Percentiles rank a stretch among this genome's conserved stretches.
Evolutionary conservation across 106 monocot species (phyloP).

Genomic region (Vanilla planifolia): DNA sequence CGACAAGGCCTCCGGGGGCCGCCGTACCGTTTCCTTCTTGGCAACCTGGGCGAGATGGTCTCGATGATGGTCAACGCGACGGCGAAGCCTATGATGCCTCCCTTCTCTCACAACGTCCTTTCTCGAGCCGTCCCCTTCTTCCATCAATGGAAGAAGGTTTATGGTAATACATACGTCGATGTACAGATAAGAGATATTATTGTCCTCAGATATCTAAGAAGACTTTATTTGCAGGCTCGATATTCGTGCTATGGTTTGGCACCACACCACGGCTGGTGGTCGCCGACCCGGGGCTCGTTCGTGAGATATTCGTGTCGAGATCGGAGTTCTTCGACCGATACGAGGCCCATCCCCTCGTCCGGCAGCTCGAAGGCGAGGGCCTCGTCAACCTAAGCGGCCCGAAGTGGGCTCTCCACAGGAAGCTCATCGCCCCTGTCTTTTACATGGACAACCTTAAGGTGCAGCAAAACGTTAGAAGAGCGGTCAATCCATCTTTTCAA

Average conservation of each 20-base stretch:
- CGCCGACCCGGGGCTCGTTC: conserved; percentile 84
- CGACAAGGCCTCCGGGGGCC: conserved; percentile 69
- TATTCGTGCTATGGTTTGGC: conserved; percentile 89
- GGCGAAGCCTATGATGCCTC: conserved; percentile 42
- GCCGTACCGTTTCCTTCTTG: conserved; percentile 57
- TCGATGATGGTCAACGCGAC: conserved; percentile 55
- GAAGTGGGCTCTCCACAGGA: conserved; percentile 85
- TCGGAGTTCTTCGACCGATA: conserved; percentile 72
- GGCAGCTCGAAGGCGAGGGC: conserved; percentile 92
- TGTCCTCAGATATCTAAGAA: not conserved
- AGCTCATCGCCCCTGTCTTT: conserved; percentile 74
- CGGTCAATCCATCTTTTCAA: not conserved
- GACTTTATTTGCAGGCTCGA: conserved; percentile 43
- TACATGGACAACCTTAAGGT: conserved; percentile 92
- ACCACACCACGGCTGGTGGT: conserved; percentile 69
- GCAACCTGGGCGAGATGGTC: conserved; percentile 68
- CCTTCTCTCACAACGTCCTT: conserved; percentile 67
- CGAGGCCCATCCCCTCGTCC: conserved; percentile 81
- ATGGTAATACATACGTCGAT: conserved; percentile 36
- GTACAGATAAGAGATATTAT: too few relatives aligned
- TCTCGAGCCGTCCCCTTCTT: conserved; percentile 86
- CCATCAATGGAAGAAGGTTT: conserved; percentile 90
- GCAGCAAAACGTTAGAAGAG: not conserved
- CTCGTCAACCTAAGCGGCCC: conserved; percentile 74
- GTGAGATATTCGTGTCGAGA: conserved; percentile 71